Base-by-base conservation (phyloP, 1,284 basidiomycete species). In the Ceratobasidium sp. region DNA sequence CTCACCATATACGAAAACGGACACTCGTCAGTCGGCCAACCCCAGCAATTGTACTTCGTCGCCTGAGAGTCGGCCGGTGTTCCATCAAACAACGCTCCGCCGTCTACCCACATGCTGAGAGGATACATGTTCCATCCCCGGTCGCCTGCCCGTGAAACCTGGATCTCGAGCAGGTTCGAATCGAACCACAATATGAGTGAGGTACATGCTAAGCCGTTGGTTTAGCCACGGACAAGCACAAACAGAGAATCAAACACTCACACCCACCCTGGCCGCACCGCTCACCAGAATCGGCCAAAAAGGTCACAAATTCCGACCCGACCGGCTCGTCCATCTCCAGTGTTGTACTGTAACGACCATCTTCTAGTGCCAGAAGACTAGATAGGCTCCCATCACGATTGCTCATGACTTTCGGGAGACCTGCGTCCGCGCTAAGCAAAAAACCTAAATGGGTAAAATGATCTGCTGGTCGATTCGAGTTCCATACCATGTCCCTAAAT, bases 21-120 rank as follows among this genome's bases (percentile, higher is more conserved):
- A 34, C 65, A 69, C n/a, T 69, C 52, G 4, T 10, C 2, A 5
- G 32, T 18, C 2, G 23, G 3, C 52, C 65, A 69, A 3, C 65
- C 65, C 65, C 65, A 69, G 23, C 65, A 69, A n/a, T 58, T 52
- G 39, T 55, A 69, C 36, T 43, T 46, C 30, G 30, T 30, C 16
- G 32, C 52, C 6, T 52, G 1, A 16, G 36, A 28, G 43, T 58
- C 46, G 14, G 65, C 65, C 9, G 14, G 41, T 28, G 52, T 32
- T 10, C 39, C 65, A 21, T 58, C 65, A 12, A n/a, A 58, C 32
- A 53, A 23, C 28, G 41, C 41, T 10, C 52, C 65, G 14, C 52
- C 65, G 18, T 69, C 65, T 14, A 55, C 14, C 65, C 65, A 69
- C 8, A 69, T 45, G n/a, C 53, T 69, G 36, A 69, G 36, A 18